Evolutionary conservation across 768 basidiomycete species (phyloP), one percentile per base, ranked within the genome.

Genomic region (Lanmaoa rubissima): DNA sequence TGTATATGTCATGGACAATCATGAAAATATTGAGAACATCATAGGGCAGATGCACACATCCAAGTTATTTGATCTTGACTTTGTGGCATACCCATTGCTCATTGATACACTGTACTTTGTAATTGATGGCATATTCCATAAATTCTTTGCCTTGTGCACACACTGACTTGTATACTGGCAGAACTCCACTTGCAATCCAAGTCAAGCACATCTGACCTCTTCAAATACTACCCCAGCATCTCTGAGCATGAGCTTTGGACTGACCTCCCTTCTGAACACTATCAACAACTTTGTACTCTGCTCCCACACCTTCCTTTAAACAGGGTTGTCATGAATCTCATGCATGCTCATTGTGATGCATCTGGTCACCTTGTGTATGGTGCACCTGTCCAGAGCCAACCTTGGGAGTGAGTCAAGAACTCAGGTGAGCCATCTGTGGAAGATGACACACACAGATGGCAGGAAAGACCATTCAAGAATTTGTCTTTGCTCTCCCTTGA

Each of bases 351-450:
- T 57, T 79, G 78, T 28, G 87, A 90, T 59, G 49, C 73, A 2
- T 73, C 73, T 13, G 87, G 87, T 0, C 75, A 78, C 17, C 57
- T 82, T 5, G 65, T 83, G 4, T 74, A 76, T 57, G 78, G 80
- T n/a, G 65, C 73, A 5, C 78, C 81, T 2, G 86, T 92, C 17
- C 75, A 82, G 54, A 89, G 91, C 70, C 81, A 84, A 34, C 88
- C 91, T 4, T 93, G 90, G 90, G 90, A 93, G 68, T 92, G 90
- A 89, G 82, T 86, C 9, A 91, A 93, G 69, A 83, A 87, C 65
- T 65, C 92, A 4, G 89, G 89, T 10, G 64, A 74, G 12, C 60
- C 75, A 4, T 79, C 45, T 0, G 34, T 81, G 26, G 67, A 76
- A 11, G 79, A 76, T 32, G 79, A 80, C 11, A 74, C 75, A 34